phyloP scores from a whole-genome alignment of 164 flowering plant genomes.

The Aristolochia contorta region DNA sequence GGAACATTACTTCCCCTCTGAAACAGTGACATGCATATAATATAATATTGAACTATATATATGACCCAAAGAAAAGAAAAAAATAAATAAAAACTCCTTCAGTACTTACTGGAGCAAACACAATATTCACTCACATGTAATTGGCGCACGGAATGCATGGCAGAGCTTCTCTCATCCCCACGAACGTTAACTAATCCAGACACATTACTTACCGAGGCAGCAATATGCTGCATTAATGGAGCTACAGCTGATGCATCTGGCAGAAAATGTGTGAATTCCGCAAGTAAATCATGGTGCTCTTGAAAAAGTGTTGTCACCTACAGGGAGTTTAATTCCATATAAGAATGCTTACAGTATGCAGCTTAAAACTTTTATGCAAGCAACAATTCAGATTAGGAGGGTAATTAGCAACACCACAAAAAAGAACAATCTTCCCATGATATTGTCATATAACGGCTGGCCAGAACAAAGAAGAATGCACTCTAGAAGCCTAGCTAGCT shows the following conservation, averaged over 20 bases:
- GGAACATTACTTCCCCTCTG: slow-evolving; percentile 60
- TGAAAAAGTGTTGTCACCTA: slow-evolving; percentile 56
- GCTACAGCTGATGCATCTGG: slow-evolving; percentile 45
- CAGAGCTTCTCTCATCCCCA: slow-evolving; percentile 39
- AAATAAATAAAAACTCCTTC: too few species aligned
- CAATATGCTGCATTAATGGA: slow-evolving; percentile 25
- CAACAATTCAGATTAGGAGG: too few species aligned
- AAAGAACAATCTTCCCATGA: too few species aligned
- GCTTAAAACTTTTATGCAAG: too few species aligned
- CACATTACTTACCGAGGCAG: slow-evolving; percentile 31
- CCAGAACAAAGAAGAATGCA: too few species aligned
- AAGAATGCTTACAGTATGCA: too few species aligned
- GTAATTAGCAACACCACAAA: too few species aligned
- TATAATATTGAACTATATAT: background rate
- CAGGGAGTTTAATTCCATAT: slow-evolving; percentile 4
- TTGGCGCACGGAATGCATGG: slow-evolving; percentile 33
- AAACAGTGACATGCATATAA: slow-evolving; percentile 2
- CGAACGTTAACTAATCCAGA: slow-evolving; percentile 20
- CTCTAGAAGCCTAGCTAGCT: too few species aligned
- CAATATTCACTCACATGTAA: slow-evolving; percentile 51
- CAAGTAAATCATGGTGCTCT: slow-evolving; percentile 56
- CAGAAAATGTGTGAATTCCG: slow-evolving; percentile 56
- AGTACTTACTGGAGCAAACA: slow-evolving; percentile 9
- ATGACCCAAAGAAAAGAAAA: background rate
- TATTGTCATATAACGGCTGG: too few species aligned